Evolutionary conservation across 768 basidiomycete genomes (phyloP).

Genomic region (Leucocoprinus birnbaumii): DNA sequence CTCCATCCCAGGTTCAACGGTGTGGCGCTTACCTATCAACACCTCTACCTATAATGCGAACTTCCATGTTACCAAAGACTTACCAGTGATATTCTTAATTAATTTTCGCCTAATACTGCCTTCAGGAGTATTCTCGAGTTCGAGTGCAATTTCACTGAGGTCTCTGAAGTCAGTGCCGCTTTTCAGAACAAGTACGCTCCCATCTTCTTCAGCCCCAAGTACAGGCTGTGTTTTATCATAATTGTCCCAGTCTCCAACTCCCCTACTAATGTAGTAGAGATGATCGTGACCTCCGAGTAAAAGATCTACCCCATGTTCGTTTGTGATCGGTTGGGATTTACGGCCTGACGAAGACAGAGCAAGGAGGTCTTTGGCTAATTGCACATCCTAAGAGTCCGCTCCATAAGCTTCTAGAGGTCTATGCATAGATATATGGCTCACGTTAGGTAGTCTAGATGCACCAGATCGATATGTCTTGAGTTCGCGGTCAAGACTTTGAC

Average conservation of each 20-base stretch:
- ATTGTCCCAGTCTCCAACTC: conserved; percentile 63
- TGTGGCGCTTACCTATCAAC: conserved; percentile 56
- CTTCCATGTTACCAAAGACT: too few species aligned
- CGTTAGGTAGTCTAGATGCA: conserved; percentile 43
- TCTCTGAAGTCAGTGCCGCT: conserved; percentile 91
- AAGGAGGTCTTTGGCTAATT: conserved; percentile 61
- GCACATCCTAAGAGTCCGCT: conserved; percentile 53
- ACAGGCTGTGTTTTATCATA: conserved; percentile 49
- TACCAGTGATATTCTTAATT: conserved; percentile 62
- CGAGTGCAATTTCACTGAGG: conserved; percentile 70
- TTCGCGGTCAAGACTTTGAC: background rate
- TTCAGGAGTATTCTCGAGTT: conserved; percentile 53
- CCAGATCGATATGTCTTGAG: too few species aligned
- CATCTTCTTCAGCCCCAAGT: conserved; percentile 74
- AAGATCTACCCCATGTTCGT: conserved; percentile 76
- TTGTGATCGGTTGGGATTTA: conserved; percentile 34
- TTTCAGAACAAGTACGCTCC: conserved; percentile 74
- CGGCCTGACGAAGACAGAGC: conserved; percentile 60
- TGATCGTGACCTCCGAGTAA: conserved; percentile 91
- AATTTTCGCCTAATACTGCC: conserved; percentile 65
- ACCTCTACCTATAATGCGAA: too few species aligned
- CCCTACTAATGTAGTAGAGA: conserved; percentile 70
- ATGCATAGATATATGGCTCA: conserved; percentile 20
- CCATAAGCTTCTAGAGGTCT: too few species aligned
- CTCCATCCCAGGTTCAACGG: conserved; percentile 53